Evolutionary conservation across 768 basidiomycete species (phyloP), one percentile per base, ranked within the genome.

Genomic region (Mycena filopes): DNA sequence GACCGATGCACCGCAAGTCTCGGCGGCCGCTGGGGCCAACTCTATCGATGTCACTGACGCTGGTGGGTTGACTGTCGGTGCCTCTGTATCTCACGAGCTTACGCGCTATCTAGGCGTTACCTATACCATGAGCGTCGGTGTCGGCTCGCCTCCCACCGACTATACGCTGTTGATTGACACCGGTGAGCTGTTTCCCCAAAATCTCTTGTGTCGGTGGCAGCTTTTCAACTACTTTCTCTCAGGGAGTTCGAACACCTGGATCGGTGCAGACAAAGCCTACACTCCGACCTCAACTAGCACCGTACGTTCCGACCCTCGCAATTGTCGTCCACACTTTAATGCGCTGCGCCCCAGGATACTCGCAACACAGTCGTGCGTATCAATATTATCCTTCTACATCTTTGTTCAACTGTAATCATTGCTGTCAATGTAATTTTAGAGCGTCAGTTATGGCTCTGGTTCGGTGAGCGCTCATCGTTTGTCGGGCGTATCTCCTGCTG

Each of bases 121-220:
- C 18, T 89, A 89, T 72, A 84, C 83, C 10, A 77, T 81, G 63
- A 70, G 80, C 18, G 83, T 89, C 43, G 82, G 82, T 50, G 80
- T 90, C 23, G 87, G 87, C 10, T 77, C 70, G 49, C 87, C 87
- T 8, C 70, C 84, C 3, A 83, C 83, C 6, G 65, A 79, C 51
- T 87, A 81, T 71, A 83, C 74, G 2, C 82, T 90, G 42, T 79
- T 89, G 50, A 86, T 88, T 33, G 87, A 89, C 60, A 89, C 86
- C 1, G 86, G 87, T 82, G 8, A 6, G 63, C 26, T 78, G 66
- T 31, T 68, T 63, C 40, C 55, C 28, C 2, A 29, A 26, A 16
- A 40, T 43, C 26, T 18, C n/a, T n/a, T n/a, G 15, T 12, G 8
- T 20, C n/a, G n/a, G n/a, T n/a, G n/a, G n/a, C n/a, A n/a, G 20